These are phyloP conservation scores for Blastocystis sp. DNA, from an alignment of 352 stramenopile species.

Conservation along the genomic window DNA sequence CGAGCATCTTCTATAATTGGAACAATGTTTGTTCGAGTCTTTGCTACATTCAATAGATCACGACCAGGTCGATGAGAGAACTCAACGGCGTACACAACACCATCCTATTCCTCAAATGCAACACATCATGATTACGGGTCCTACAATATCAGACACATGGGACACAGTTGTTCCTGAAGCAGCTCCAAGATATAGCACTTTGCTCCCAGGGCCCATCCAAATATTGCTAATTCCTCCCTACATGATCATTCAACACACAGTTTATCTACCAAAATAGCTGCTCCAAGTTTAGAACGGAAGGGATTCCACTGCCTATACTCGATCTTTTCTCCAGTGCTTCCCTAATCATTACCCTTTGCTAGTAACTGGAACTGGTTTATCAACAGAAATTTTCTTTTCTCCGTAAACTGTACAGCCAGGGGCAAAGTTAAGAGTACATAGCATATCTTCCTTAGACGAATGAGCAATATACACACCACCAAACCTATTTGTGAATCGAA, in stretches of 20 bases:
- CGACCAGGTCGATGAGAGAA: conserved; percentile 96
- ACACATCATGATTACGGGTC: conserved; percentile 74
- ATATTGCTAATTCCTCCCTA: conserved; percentile 95
- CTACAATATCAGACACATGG: conserved; percentile 98
- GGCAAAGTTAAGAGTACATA: conserved; percentile 96
- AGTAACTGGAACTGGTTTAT: conserved; percentile 71
- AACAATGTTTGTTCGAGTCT: conserved; percentile 97
- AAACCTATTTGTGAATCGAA: conserved; percentile 75
- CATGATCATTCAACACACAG: not conserved
- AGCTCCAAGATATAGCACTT: conserved; percentile 97
- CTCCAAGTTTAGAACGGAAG: conserved; percentile 98
- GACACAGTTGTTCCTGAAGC: conserved; percentile 96
- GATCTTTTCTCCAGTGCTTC: conserved; percentile 87
- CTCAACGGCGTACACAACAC: conserved; percentile 97
- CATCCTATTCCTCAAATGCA: conserved; percentile 71
- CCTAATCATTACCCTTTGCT: conserved; percentile 70
- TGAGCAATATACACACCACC: conserved; percentile 96
- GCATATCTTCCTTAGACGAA: conserved; percentile 92
- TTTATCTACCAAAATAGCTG: conserved; percentile 83
- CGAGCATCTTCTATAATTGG: conserved; percentile 98
- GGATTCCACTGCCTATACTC: conserved; percentile 99
- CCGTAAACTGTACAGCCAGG: conserved; percentile 97
- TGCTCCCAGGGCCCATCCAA: conserved; percentile 91
- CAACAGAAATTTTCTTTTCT: conserved; percentile 97
- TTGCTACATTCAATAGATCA: conserved; percentile 98